Conservation (phyloP, 2,329 filamentous ascomycete genomes). For the Rasamsonia emersonii region DNA sequence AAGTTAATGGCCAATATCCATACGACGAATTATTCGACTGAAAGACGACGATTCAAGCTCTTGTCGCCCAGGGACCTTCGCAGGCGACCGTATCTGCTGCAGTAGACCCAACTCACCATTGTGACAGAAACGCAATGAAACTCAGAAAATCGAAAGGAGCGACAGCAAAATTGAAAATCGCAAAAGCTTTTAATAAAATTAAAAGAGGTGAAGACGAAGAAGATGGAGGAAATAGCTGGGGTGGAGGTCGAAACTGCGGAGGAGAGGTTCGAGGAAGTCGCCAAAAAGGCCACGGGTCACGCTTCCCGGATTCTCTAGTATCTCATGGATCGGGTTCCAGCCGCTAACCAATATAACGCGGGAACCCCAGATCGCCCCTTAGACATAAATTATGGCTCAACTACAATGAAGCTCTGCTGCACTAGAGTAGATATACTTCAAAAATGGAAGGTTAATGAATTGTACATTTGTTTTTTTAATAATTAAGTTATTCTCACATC, state of each 20-base stretch:
- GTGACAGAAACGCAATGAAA: conserved; percentile 1
- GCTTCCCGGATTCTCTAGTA: too few relatives aligned
- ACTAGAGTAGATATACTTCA: too few relatives aligned
- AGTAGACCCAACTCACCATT: conserved; percentile 6
- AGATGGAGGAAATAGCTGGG: neutral
- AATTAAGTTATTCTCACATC: too few relatives aligned
- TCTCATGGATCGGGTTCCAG: too few relatives aligned
- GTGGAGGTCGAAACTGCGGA: neutral
- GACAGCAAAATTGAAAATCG: conserved; percentile 2
- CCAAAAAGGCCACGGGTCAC: conserved; percentile 10
- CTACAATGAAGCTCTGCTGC: too few relatives aligned
- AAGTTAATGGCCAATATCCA: neutral
- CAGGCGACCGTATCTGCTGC: too few relatives aligned
- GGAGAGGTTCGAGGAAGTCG: conserved; percentile 4
- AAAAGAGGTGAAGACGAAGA: neutral
- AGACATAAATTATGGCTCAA: too few relatives aligned
- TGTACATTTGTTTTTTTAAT: too few relatives aligned
- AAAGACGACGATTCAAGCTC: too few relatives aligned
- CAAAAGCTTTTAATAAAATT: conserved; percentile 7
- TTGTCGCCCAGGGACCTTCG: too few relatives aligned
- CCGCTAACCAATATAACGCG: conserved; percentile 2
- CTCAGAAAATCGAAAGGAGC: neutral
- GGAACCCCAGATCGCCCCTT: conserved; percentile 1
- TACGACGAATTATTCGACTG: too few relatives aligned
- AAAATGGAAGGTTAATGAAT: too few relatives aligned